phyloP scores from a whole-genome alignment of 129 eudicot species.

The Flaveria robusta region DNA sequence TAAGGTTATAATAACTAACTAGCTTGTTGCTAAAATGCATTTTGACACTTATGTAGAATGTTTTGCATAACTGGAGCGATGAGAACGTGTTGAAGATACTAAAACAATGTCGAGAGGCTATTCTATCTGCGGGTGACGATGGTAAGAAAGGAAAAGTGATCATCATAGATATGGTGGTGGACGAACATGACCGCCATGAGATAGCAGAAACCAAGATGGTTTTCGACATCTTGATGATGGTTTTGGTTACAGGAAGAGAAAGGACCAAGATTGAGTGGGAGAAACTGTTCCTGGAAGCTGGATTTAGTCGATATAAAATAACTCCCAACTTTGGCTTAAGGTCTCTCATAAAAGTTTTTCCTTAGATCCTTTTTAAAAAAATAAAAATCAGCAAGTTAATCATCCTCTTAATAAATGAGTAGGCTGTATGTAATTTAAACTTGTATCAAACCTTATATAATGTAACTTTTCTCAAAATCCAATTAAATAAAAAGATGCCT shows the following conservation, averaged over 20 bases:
- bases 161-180: constrained; percentile 40
- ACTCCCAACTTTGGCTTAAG: constrained; percentile 27
- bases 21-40: neutral
- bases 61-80: constrained; percentile 40
- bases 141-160: constrained; percentile 36
- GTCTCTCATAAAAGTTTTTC: constrained; percentile 35
- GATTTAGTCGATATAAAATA: constrained; percentile 29
- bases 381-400: neutral
- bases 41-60: constrained; percentile 11
- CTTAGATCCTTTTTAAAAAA: neutral
- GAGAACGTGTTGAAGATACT: constrained; percentile 38
- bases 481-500: too few species aligned
- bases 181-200: constrained; percentile 15
- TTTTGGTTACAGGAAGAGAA: constrained; percentile 27
- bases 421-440: too few species aligned
- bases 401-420: neutral
- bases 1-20: too few species aligned
- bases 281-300: constrained; percentile 29
- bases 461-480: too few species aligned
- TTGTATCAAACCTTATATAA: too few species aligned
- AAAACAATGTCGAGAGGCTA: constrained; percentile 34
- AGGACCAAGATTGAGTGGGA: constrained; percentile 32
- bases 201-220: constrained; percentile 28
- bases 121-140: neutral
- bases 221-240: constrained; percentile 39